Base-by-base conservation (phyloP, 495 filamentous ascomycete genomes). In the Glutinoglossum americanum region DNA sequence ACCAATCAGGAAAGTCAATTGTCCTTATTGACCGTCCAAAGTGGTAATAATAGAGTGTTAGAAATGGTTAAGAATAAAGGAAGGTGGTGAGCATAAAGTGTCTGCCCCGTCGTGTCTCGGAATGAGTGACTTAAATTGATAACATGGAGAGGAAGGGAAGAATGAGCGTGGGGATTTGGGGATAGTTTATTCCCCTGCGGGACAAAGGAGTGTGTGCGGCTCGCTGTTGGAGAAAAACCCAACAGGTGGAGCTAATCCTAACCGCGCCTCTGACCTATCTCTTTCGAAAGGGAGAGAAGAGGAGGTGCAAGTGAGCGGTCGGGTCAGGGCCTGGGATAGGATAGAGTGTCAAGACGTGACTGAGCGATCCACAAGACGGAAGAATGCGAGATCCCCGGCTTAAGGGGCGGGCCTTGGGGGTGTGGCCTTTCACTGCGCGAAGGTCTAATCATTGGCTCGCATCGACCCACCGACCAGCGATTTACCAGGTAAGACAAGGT, bases 321-420 rank as follows among this genome's bases (percentile, higher is more conserved):
- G n/a, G 9, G 15, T 2, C 37, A 39, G 37, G 37, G 13, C 37
- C 47, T 9, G n/a, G 47, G 25, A 49, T 27, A 49, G 47, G n/a
- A 9, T 49, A 25, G 30, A 33, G 30, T 33, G 30, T n/a, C n/a
- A n/a, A 33, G 3, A 33, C 30, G 30, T 33, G 30, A 33, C 30
- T 33, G n/a, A 23, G n/a, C 47, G 47, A 49, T 49, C 37, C 7
- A 2, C 47, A 49, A 2, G n/a, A 23, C 47, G 47, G 47, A 49
- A 49, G 19, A 49, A 49, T 49, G 47, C 47, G 47, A 49, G 47
- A 49, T 49, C 47, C n/a, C 47, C 47, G n/a, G 47, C 47, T 49
- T 49, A 49, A 23, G 47, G 47, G 30, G 30, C 30, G 30, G 30
- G 30, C 30, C 30, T 33, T 33, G 30, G 30, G 3, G 30, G 9